Base-by-base conservation (phyloP, 495 filamentous ascomycete genomes). In the Penicillium daleae region DNA sequence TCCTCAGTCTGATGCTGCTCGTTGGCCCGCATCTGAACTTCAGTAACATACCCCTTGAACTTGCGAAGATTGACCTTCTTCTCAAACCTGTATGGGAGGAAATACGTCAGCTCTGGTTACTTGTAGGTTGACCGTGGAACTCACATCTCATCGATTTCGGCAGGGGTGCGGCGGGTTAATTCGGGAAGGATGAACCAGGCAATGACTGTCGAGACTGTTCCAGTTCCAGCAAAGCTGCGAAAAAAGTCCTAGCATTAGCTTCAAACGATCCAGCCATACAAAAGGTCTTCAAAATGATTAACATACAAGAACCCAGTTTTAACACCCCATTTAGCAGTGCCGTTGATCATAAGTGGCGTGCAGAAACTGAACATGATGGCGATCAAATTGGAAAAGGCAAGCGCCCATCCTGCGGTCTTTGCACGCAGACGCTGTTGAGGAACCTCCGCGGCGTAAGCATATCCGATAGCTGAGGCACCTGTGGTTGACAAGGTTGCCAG, bases 331-430 rank as follows among this genome's bases (percentile, higher is more conserved):
- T 64, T 7, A 12, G 69, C 66, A n/a, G 27, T 3, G 61, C 69
- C 75, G 48, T 79, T 77, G 42, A 80, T 78, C 76, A 80, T 80
- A 21, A 74, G 29, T 10, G 77, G 77, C 12, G 77, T 80, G 54
- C 74, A 77, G 63, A 80, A 80, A 42, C 73, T 78, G 56, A 80
- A 78, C 76, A 80, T 78, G 50, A 74, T 77, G 9, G 67, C 74
- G 24, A 80, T 61, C 8, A 66, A 19, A 50, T 80, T 80, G 5
- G 74, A 78, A 1, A 59, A 66, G 3, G 77, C 77, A 10, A 80
- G 66, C 4, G 76, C 67, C 70, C 70, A 78, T 0, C 65, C 77
- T 0, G 77, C 72, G 22, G 77, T 80, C 24, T 71, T 66, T 15
- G 77, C 76, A 56, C 77, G 75, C 13, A 80, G 66, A 13, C 77